Percentiles rank a stretch among this genome's conserved stretches.
phyloP scores from a whole-genome alignment of 2,329 filamentous ascomycete genomes.

The Fusarium nurragi region DNA sequence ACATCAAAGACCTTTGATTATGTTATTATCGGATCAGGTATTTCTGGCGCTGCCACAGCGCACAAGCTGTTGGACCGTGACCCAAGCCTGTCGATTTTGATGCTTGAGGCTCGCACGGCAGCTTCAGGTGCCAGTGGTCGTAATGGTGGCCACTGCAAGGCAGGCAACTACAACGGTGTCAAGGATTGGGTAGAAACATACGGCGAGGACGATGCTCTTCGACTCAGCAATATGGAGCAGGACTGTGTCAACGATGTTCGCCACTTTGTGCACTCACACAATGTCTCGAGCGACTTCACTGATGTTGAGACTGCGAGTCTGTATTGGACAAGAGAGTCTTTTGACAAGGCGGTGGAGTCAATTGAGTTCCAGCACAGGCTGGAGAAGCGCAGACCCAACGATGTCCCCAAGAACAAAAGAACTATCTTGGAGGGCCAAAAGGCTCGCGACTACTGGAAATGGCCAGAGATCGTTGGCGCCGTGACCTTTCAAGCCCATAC shows the following conservation, averaged over 20 bases:
- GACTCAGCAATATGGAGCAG: slow-evolving; percentile 25
- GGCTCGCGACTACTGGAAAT: slow-evolving; percentile 20
- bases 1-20: slow-evolving; percentile 19
- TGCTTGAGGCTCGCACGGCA: slow-evolving; percentile 22
- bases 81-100: slow-evolving; percentile 12
- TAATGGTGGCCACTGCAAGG: slow-evolving; percentile 19
- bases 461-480: slow-evolving; percentile 15
- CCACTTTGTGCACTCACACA: slow-evolving; percentile 21
- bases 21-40: slow-evolving; percentile 27
- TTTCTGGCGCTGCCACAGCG: slow-evolving; percentile 23
- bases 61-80: slow-evolving; percentile 25
- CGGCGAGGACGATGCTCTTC: slow-evolving; percentile 19
- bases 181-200: slow-evolving; percentile 19
- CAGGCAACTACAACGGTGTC: slow-evolving; percentile 14
- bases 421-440: slow-evolving; percentile 13
- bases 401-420: slow-evolving; percentile 23
- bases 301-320: slow-evolving; percentile 20
- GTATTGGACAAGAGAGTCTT: slow-evolving; percentile 26
- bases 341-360: slow-evolving; percentile 12
- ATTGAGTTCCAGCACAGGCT: slow-evolving; percentile 18
- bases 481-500: slow-evolving; percentile 27
- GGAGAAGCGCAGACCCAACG: slow-evolving; percentile 12
- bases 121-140: slow-evolving; percentile 20
- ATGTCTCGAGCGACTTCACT: slow-evolving; percentile 26
- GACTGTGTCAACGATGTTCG: slow-evolving; percentile 25